Conservation (phyloP, 306 rosid genomes). For the Cucumis melo region DNA sequence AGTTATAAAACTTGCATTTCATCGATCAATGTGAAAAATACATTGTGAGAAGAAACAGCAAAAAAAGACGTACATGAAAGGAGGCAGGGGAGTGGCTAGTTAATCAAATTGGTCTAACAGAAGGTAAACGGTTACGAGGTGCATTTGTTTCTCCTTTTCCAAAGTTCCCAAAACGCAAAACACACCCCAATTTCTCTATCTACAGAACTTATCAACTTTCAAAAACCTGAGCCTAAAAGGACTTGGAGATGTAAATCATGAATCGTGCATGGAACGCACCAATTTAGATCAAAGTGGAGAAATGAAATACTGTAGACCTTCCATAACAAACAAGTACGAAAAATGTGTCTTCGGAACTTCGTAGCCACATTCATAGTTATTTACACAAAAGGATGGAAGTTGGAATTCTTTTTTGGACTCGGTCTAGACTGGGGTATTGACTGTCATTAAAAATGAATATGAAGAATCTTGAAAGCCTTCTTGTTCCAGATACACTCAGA, state of each 20-base stretch:
- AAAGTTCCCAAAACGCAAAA: no score
- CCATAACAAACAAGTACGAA: neutral
- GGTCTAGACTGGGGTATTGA: neutral
- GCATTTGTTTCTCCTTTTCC: no score
- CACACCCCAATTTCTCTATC: no score
- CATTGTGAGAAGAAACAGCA: neutral
- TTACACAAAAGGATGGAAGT: neutral
- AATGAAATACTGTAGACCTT: neutral
- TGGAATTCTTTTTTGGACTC: neutral
- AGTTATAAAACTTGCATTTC: neutral
- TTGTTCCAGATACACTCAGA: neutral
- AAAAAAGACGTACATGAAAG: neutral
- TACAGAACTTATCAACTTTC: no score
- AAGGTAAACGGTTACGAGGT: neutral
- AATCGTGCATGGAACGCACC: no score
- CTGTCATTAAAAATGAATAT: neutral
- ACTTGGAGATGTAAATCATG: no score
- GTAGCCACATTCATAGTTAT: neutral
- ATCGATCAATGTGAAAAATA: neutral
- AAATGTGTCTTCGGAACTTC: neutral
- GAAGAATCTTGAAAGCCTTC: neutral
- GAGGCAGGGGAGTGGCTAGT: neutral
- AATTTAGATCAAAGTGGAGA: no score
- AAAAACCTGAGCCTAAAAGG: no score
- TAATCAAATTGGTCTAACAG: neutral